Base-by-base conservation (phyloP, 345 rosid genomes). In the Brassica incana region DNA sequence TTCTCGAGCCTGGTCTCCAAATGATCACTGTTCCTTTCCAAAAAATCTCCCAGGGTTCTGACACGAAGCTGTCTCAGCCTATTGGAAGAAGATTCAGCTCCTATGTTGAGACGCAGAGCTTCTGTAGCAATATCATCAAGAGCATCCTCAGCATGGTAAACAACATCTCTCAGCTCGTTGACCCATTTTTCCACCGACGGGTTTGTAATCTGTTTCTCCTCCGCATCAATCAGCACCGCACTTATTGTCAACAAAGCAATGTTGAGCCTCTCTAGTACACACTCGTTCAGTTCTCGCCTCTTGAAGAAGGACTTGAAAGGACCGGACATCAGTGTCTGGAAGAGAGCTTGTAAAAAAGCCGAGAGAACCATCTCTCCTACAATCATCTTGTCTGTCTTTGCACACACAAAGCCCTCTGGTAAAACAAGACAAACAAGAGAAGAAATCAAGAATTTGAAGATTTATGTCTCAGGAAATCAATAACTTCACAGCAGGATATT, bases 81-180 rank as follows among this genome's bases (percentile, higher is more conserved):
- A 12, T 30, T 30, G 48, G 71, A 74, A 20, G 71, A 75, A 45
- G 65, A n/a, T 54, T 63, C 84, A 67, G 77, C 84, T 45, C 68
- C 65, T 64, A 72, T 30, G 32, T 78, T 82, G 75, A 45, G 65
- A 29, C 78, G 77, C 70, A 81, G 43, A 54, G 66, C 78, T 75
- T 78, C 78, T 30, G 82, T 78, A 38, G 83, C 64, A 76, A 81
- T 71, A 56, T 72, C 48, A 65, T 80, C 83, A 27, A 83, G 76
- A 68, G 77, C 71, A 69, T 83, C 85, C 23, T 83, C 85, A 50
- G 81, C 83, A 59, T 83, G 79, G 72, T 77, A 83, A 61, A 78
- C 79, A 63, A 73, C 74, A 74, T 78, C 85, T 69, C 71, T 82
- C 25, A 84, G 81, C 43, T 84, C 71, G 27, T 76, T 74, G 23